Evolutionary conservation across 306 rosid species (phyloP).

Genomic region (Echinosophora koreensis): DNA sequence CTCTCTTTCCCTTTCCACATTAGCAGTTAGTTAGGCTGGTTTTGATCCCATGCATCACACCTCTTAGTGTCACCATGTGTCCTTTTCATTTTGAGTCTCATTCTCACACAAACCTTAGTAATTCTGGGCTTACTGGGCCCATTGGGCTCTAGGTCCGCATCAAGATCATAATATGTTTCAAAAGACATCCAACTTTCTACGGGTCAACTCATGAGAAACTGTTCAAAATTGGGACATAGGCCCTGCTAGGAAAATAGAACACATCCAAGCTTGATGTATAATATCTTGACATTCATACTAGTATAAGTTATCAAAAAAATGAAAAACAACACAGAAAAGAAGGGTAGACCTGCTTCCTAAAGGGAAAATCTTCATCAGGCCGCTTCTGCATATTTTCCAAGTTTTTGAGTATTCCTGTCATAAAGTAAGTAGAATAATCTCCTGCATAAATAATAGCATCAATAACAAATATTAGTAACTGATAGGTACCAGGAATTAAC

Average conservation of each 20-base stretch:
- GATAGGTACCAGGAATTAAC: too few relatives aligned
- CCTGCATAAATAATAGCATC: slow-evolving; percentile 59
- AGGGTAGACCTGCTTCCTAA: slow-evolving; percentile 73
- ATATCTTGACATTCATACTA: not conserved
- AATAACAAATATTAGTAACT: slow-evolving; percentile 15
- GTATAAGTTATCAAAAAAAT: not conserved
- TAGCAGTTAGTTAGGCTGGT: too few relatives aligned
- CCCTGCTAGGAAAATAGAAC: slow-evolving; percentile 5
- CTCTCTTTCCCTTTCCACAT: too few relatives aligned
- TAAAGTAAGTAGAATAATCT: slow-evolving; percentile 63
- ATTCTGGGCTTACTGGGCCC: too few relatives aligned
- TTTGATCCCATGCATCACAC: too few relatives aligned
- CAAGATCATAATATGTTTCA: not conserved
- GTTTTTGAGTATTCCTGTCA: slow-evolving; percentile 55
- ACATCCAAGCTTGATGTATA: not conserved
- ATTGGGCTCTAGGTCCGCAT: too few relatives aligned
- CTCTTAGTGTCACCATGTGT: too few relatives aligned
- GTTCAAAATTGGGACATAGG: slow-evolving; percentile 33
- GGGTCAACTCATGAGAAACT: not conserved
- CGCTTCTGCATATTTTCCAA: slow-evolving; percentile 66
- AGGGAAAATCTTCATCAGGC: slow-evolving; percentile 84
- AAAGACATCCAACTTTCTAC: not conserved
- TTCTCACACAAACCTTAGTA: too few relatives aligned
- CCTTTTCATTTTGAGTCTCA: too few relatives aligned
- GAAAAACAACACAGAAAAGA: not conserved